Percentiles rank a stretch among this genome's conserved stretches.
Conservation (phyloP, 2,329 filamentous ascomycete genomes). For the Cyphellophora attinorum region DNA sequence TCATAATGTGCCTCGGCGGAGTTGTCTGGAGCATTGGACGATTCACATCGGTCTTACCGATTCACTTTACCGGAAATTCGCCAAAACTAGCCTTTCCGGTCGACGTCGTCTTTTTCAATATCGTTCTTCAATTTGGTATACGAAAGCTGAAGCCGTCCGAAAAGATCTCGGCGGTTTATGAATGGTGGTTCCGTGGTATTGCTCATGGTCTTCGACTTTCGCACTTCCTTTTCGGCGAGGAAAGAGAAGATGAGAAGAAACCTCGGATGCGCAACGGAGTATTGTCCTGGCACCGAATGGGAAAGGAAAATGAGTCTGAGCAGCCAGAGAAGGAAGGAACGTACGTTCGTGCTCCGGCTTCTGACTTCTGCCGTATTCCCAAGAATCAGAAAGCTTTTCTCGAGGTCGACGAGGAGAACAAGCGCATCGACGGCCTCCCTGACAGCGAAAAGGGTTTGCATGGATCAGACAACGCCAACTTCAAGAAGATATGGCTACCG, state of each 20-base stretch:
- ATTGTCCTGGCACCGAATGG: slow-evolving; percentile 1
- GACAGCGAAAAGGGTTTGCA: slow-evolving; percentile 49
- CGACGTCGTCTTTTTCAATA: slow-evolving; percentile 93
- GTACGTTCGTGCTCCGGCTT: slow-evolving; percentile 87
- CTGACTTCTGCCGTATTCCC: slow-evolving; percentile 87
- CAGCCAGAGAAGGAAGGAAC: slow-evolving; percentile 49
- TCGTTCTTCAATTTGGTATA: slow-evolving; percentile 80
- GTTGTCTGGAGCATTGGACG: slow-evolving; percentile 62
- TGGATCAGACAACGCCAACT: slow-evolving; percentile 50
- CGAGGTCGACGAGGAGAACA: slow-evolving; percentile 59
- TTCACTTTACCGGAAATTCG: slow-evolving; percentile 88
- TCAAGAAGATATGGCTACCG: slow-evolving; percentile 69
- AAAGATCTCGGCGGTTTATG: slow-evolving; percentile 73
- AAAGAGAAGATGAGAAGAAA: slow-evolving; percentile 70
- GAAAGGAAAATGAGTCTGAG: background rate
- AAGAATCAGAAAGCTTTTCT: slow-evolving; percentile 76
- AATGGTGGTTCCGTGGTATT: slow-evolving; percentile 91
- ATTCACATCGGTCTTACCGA: slow-evolving; percentile 65
- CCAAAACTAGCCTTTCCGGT: slow-evolving; percentile 90
- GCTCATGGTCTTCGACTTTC: slow-evolving; percentile 71
- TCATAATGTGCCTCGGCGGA: slow-evolving; percentile 85
- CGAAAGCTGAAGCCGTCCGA: slow-evolving; percentile 78
- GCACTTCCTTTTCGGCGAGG: slow-evolving; percentile 86
- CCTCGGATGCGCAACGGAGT: slow-evolving; percentile 26
- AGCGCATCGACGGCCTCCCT: slow-evolving; percentile 51